These are phyloP conservation scores for Candida broadrunensis DNA, from an alignment of 805 yeast genomes.

Conservation along the genomic window DNA sequence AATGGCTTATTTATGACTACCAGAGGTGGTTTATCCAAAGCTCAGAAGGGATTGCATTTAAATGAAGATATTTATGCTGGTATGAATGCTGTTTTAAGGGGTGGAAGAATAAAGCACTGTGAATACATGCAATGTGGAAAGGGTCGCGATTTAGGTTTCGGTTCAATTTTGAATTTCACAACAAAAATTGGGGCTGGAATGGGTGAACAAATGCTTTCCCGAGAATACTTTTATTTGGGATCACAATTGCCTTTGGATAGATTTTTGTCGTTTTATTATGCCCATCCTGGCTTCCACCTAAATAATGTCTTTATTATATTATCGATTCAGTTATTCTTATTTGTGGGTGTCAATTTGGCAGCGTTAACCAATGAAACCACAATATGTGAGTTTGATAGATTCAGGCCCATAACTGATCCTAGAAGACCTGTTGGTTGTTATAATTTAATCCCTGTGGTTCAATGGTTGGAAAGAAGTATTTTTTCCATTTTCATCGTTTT, in stretches of 20 bases:
- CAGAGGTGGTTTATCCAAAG: slow-evolving; percentile 85
- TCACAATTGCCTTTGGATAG: slow-evolving; percentile 79
- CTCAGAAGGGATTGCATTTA: slow-evolving; percentile 81
- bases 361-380: slow-evolving; percentile 72
- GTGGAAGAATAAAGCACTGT: slow-evolving; percentile 86
- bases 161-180: slow-evolving; percentile 80
- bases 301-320: slow-evolving; percentile 76
- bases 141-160: slow-evolving; percentile 87
- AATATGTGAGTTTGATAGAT: slow-evolving; percentile 63
- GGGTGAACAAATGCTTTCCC: slow-evolving; percentile 86
- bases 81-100: slow-evolving; percentile 78
- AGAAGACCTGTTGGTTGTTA: slow-evolving; percentile 69
- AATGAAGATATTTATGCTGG: slow-evolving; percentile 90
- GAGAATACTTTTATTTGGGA: slow-evolving; percentile 81
- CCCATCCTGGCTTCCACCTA: slow-evolving; percentile 84
- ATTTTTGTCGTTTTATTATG: slow-evolving; percentile 79
- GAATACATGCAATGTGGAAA: slow-evolving; percentile 89
- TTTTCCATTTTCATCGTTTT: slow-evolving; percentile 79
- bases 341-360: slow-evolving; percentile 68
- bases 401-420: slow-evolving; percentile 66
- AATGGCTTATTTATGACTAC: slow-evolving; percentile 76
- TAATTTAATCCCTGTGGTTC: slow-evolving; percentile 69
- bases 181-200: slow-evolving; percentile 90
- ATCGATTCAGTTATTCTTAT: slow-evolving; percentile 69
- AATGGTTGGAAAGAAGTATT: slow-evolving; percentile 80